Base-by-base conservation (phyloP, 139 green algal genomes). In the Marvania coccoides region DNA sequence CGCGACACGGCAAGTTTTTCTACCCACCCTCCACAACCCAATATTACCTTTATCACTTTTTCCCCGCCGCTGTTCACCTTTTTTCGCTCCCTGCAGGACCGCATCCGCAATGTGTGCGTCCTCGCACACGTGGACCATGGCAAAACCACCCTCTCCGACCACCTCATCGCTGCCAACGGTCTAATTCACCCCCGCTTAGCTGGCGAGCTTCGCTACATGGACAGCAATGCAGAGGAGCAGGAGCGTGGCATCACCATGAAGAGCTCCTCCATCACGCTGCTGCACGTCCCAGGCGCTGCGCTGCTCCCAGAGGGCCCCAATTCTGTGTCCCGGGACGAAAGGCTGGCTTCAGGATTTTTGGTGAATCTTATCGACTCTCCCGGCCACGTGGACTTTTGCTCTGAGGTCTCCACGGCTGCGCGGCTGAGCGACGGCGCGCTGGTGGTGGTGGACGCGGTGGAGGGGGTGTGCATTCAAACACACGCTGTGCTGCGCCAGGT, bases 381-480 rank as follows among this genome's bases (percentile, higher is more conserved):
- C 4, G 94, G 94, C 2, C 94, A 99, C 69, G 90, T 99, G 12
- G 94, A 99, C 80, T 99, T 99, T 70, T 98, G 94, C 86, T 90
- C 77, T 57, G 88, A 96, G 80, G 88, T 97, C 37, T 95, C 88
- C 13, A 96, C 94, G 6, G 95, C 95, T 2, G 95, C 85, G 8
- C 83, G 95, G 3, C 79, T 99, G 40, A 88, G 73, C 42, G 95
- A 99, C 71, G 95, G 95, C 24, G 91, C 81, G 4, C 72, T 98
- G 72, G 88, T 98, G 63, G 61, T 99, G 63, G 93, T 99, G 60
- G 95, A 99, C 58, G 90, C 89, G 1, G 87, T 95, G 51, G 95
- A 98, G 81, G 94, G 95, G 0, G 92, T 99, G 34, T 97, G 95
- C 85, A 95, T 99, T 37, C 95, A 99, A 80, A 99, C 95, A 35